Evolutionary conservation across 2,329 filamentous ascomycete species (phyloP).

Genomic region (Byssochlamys sp.): DNA sequence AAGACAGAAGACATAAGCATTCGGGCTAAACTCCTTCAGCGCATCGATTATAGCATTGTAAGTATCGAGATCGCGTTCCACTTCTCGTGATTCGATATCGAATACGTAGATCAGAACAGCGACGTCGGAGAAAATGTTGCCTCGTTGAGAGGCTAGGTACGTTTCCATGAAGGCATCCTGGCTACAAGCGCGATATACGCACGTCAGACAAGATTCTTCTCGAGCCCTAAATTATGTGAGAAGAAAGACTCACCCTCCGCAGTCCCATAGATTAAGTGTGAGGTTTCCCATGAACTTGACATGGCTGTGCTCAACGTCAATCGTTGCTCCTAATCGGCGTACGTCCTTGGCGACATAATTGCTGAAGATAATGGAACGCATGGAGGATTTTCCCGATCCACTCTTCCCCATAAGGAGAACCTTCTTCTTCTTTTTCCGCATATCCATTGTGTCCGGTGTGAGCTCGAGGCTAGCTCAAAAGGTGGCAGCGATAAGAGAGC

Average conservation of each 20-base stretch:
- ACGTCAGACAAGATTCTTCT: not conserved
- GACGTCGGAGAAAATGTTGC: conserved; percentile 92
- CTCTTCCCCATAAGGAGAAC: conserved; percentile 88
- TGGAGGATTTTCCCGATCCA: conserved; percentile 93
- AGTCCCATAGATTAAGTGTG: conserved; percentile 96
- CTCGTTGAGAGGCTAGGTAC: conserved; percentile 88
- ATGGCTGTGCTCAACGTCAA: conserved; percentile 95
- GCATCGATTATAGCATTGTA: conserved; percentile 86
- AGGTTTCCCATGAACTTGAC: conserved; percentile 98
- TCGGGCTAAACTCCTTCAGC: conserved; percentile 70
- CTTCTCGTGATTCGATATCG: conserved; percentile 91
- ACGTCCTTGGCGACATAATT: conserved; percentile 98
- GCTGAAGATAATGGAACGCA: conserved; percentile 97
- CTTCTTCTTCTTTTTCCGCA: conserved; percentile 67
- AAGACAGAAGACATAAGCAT: conserved; percentile 80
- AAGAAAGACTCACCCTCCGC: conserved; percentile 58
- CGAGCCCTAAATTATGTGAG: not conserved
- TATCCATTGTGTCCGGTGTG: conserved; percentile 26
- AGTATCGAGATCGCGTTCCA: conserved; percentile 82
- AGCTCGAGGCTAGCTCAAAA: not conserved
- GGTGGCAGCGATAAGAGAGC: not conserved
- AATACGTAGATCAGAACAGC: conserved; percentile 98
- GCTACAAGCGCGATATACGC: conserved; percentile 33
- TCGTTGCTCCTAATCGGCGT: conserved; percentile 81
- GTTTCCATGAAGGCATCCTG: conserved; percentile 99